Evolutionary conservation across 2,329 filamentous ascomycete species (phyloP), one percentile per base, ranked within the genome.

Genomic region (Calonectria montana): DNA sequence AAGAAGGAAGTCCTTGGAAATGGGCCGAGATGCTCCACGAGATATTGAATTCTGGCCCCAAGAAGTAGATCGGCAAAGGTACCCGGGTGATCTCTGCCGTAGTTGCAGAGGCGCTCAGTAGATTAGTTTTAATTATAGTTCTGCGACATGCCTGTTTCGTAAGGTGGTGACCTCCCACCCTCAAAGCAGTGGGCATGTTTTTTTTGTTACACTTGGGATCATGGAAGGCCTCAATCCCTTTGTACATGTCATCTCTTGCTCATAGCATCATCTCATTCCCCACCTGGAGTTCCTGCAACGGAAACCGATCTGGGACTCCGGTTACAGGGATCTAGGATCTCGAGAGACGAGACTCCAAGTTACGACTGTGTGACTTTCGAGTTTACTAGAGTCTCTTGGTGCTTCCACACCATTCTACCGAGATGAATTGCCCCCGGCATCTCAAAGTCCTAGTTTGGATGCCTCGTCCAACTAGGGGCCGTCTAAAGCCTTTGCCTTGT

Each of bases 1-100:
- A 77, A 2, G 59, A 73, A n/a, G 77, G 76, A 1, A 84, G 85
- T 68, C 93, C 94, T 0, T 95, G 92, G 92, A 86, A 93, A 76
- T 97, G 95, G 95, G 94, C 93, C 37, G 76, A 79, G 70, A 78
- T 79, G 76, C 76, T 79, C 31, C 76, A 79, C 63, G 72, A 74
- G 37, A 76, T 79, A 25, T 68, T 79, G 64, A 75, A 76, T 45
- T 27, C 63, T 7, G 43, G 13, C 9, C 29, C 35, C 31, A 37
- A 59, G 37, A 62, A 45, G 18, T 62, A 62, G 53, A 57, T 39
- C 4, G 31, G 29, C 29, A 9, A 29, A 21, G 2, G 13, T 37
- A 16, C 15, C 29, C 25, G n/a, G 21, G 18, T 59, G 7, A 25
- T 39, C 12, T 39, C 10, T 9, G 31, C 21, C 13, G 53, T 16